A percentile compares a stretch with the other conserved stretches of the same genome.
Conservation (phyloP, 2,329 filamentous ascomycete species). For the Rhynchosporium secalis region DNA sequence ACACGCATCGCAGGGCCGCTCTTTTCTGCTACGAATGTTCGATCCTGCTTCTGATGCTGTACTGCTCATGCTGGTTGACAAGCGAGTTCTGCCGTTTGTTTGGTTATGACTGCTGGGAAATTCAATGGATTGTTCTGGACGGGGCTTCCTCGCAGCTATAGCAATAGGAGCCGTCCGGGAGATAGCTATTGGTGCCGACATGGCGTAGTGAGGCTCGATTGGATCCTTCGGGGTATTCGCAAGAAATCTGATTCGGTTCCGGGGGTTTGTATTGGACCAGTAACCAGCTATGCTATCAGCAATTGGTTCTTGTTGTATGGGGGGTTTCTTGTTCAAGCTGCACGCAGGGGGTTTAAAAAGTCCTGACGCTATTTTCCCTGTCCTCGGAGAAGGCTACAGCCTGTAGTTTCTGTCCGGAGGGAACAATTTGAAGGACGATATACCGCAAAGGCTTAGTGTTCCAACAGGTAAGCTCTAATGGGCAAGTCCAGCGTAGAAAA, state of each 20-base stretch:
- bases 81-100: slow-evolving; percentile 30
- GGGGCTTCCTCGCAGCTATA: slow-evolving; percentile 62
- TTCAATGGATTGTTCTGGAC: slow-evolving; percentile 34
- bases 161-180: slow-evolving; percentile 64
- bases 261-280: slow-evolving; percentile 33
- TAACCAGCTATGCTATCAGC: slow-evolving; percentile 32
- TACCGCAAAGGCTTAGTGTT: slow-evolving; percentile 9
- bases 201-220: slow-evolving; percentile 36
- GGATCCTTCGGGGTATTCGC: background rate
- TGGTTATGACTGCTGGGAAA: slow-evolving; percentile 20
- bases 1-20: slow-evolving; percentile 71
- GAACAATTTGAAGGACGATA: slow-evolving; percentile 8
- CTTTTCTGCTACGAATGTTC: slow-evolving; percentile 47
- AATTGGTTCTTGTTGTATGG: slow-evolving; percentile 29
- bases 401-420: slow-evolving; percentile 17
- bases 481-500: slow-evolving; percentile 30
- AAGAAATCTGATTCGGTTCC: slow-evolving; percentile 28
- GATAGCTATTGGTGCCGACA: slow-evolving; percentile 52
- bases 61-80: slow-evolving; percentile 51
- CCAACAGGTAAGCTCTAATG: slow-evolving; percentile 20
- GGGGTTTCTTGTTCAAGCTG: slow-evolving; percentile 22
- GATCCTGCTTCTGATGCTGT: slow-evolving; percentile 52
- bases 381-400: slow-evolving; percentile 35
- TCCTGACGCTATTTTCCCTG: slow-evolving; percentile 24
- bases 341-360: slow-evolving; percentile 28